These are phyloP conservation scores for Malassezia vespertilionis DNA, from an alignment of 1,284 basidiomycete genomes.

Conservation along the genomic window DNA sequence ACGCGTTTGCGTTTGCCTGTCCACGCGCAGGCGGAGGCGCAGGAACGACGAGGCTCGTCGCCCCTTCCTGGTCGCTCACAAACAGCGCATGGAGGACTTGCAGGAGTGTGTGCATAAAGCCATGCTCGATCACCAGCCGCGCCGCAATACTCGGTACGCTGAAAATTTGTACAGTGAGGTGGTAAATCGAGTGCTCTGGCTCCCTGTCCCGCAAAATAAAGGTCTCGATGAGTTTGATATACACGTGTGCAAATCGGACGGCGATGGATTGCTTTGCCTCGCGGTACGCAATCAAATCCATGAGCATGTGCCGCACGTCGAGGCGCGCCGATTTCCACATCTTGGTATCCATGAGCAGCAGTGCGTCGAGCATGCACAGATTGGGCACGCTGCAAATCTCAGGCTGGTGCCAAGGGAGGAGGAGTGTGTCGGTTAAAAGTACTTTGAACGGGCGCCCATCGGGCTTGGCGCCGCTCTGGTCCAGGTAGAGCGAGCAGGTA, in stretches of 20 bases:
- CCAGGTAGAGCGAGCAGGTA: conserved; percentile 29
- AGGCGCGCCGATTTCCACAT: conserved; percentile 52
- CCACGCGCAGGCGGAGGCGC: conserved; percentile 22
- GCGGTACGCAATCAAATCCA: conserved; percentile 59
- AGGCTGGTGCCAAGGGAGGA: conserved; percentile 26
- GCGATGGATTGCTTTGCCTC: conserved; percentile 68
- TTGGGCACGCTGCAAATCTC: conserved; percentile 34
- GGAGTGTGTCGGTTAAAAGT: conserved; percentile 24
- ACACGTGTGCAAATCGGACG: conserved; percentile 47
- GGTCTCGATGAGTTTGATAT: conserved; percentile 39
- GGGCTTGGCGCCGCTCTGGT: conserved; percentile 1
- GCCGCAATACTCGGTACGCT: conserved; percentile 43
- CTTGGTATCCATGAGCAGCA: conserved; percentile 40
- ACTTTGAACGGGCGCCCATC: conserved; percentile 32
- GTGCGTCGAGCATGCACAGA: conserved; percentile 34
- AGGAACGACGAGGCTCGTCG: conserved; percentile 24
- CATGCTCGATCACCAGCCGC: conserved; percentile 29
- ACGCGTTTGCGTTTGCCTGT: conserved; percentile 28
- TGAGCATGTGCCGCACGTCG: conserved; percentile 69
- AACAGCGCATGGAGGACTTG: conserved; percentile 38
- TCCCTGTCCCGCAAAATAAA: conserved; percentile 44
- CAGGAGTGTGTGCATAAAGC: conserved; percentile 30
- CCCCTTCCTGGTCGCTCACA: conserved; percentile 21
- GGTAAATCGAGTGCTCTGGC: conserved; percentile 43
- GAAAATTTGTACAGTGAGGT: conserved; percentile 45